phyloP scores from a whole-genome alignment of 352 stramenopile species.

The Sclerospora graminicola region DNA sequence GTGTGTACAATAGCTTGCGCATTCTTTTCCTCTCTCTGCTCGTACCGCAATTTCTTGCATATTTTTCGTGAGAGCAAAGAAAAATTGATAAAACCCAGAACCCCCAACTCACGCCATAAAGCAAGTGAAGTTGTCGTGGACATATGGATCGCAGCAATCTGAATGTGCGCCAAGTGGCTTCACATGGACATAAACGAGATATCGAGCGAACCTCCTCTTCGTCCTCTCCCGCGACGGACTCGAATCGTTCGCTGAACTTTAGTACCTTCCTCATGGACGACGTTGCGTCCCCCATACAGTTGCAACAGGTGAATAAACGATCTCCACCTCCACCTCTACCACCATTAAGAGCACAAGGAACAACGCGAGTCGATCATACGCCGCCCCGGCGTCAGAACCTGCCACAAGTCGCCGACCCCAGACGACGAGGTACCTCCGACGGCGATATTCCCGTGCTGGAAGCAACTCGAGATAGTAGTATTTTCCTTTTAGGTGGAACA shows the following conservation, averaged over 20 bases:
- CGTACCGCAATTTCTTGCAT: background rate
- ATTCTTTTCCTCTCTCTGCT: constrained; percentile 4
- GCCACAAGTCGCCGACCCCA: background rate
- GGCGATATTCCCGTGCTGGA: constrained; percentile 71
- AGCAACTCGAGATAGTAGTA: constrained; percentile 23
- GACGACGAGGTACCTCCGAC: constrained; percentile 13
- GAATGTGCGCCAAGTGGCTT: too few species aligned
- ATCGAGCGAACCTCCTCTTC: constrained; percentile 1
- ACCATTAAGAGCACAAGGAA: constrained; percentile 8
- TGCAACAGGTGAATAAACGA: constrained; percentile 11
- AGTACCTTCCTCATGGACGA: constrained; percentile 55
- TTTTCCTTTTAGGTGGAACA: constrained; percentile 31
- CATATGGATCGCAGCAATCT: too few species aligned
- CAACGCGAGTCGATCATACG: constrained; percentile 1
- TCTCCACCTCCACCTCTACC: constrained; percentile 12
- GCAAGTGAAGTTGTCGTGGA: too few species aligned
- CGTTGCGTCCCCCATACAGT: constrained; percentile 19
- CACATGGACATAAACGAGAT: too few species aligned
- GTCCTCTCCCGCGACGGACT: constrained; percentile 3
- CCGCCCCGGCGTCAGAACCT: constrained; percentile 2
- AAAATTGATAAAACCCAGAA: background rate
- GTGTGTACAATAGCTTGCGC: background rate
- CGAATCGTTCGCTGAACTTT: constrained; percentile 24
- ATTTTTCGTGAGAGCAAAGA: background rate
- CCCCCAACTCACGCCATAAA: background rate